Percentiles rank a stretch among this genome's conserved stretches.
phyloP scores from a whole-genome alignment of 2,329 filamentous ascomycete species.

The Pseudogymnoascus sp. region DNA sequence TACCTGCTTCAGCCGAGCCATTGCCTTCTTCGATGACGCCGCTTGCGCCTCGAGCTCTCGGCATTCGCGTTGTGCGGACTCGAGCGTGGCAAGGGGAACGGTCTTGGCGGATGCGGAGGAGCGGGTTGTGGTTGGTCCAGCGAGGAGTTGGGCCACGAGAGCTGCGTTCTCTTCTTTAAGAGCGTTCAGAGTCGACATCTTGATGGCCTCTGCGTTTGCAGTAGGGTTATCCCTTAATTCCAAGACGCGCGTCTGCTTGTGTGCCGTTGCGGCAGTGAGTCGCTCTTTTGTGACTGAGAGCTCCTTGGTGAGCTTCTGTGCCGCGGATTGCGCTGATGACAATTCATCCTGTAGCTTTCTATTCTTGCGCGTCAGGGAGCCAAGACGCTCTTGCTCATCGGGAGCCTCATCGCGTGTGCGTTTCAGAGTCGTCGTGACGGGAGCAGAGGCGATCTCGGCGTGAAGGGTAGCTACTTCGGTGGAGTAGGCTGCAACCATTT shows the following conservation, averaged over 20 bases:
- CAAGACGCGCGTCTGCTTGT: constrained; percentile 71
- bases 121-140: constrained; percentile 32
- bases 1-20: constrained; percentile 80
- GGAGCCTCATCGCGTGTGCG: constrained; percentile 49
- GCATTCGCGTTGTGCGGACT: constrained; percentile 67
- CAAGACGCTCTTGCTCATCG: constrained; percentile 57
- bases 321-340: constrained; percentile 58
- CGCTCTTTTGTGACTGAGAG: constrained; percentile 65
- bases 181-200: constrained; percentile 67
- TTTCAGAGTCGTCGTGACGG: constrained; percentile 49
- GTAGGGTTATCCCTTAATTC: constrained; percentile 90
- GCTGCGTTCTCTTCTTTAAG: constrained; percentile 79
- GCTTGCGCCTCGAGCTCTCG: constrained; percentile 61
- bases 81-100: constrained; percentile 70
- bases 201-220: constrained; percentile 73
- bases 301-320: constrained; percentile 66
- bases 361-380: constrained; percentile 79
- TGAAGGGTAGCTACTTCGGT: constrained; percentile 68
- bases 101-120: constrained; percentile 39
- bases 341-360: constrained; percentile 76
- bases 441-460: constrained; percentile 56
- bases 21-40: constrained; percentile 71
- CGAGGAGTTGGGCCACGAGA: constrained; percentile 64
- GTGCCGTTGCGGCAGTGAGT: constrained; percentile 55
- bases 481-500: constrained; percentile 81